Conservation (phyloP, 2,329 filamentous ascomycete species). For the Apiospora kogelbergensis region DNA sequence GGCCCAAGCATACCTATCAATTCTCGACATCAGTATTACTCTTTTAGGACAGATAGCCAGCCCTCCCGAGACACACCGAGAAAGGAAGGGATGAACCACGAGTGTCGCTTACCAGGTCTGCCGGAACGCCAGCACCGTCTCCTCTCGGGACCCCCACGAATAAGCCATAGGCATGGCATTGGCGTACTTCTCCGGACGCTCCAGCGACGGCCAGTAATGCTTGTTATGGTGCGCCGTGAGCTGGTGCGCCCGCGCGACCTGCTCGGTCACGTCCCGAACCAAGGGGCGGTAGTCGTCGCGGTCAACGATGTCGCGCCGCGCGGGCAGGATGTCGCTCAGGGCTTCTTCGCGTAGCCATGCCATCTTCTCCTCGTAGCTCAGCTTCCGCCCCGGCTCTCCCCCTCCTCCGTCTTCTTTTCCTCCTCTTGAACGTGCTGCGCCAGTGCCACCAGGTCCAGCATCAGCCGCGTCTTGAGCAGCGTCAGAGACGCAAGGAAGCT, state of each 20-base stretch:
- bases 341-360: conserved; percentile 21
- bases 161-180: conserved; percentile 11
- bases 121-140: conserved; percentile 18
- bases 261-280: conserved; percentile 9
- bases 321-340: conserved; percentile 18
- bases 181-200: conserved; percentile 17
- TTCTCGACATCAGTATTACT: no score
- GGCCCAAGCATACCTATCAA: conserved; percentile 21
- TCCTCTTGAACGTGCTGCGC: conserved; percentile 13
- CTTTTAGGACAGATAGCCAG: no score
- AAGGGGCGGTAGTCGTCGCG: conserved; percentile 14
- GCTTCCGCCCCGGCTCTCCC: neutral
- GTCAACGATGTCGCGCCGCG: conserved; percentile 21
- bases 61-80: no score
- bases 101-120: no score
- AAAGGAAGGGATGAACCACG: no score
- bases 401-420: neutral
- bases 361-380: conserved; percentile 20
- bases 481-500: conserved; percentile 15
- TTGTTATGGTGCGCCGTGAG: conserved; percentile 16
- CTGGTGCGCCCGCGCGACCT: conserved; percentile 14
- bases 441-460: conserved; percentile 19
- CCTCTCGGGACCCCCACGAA: conserved; percentile 12
- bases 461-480: conserved; percentile 20
- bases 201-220: conserved; percentile 21